Evolutionary conservation across 2,329 filamentous ascomycete species (phyloP).

Genomic region (Calonectria hawksworthii): DNA sequence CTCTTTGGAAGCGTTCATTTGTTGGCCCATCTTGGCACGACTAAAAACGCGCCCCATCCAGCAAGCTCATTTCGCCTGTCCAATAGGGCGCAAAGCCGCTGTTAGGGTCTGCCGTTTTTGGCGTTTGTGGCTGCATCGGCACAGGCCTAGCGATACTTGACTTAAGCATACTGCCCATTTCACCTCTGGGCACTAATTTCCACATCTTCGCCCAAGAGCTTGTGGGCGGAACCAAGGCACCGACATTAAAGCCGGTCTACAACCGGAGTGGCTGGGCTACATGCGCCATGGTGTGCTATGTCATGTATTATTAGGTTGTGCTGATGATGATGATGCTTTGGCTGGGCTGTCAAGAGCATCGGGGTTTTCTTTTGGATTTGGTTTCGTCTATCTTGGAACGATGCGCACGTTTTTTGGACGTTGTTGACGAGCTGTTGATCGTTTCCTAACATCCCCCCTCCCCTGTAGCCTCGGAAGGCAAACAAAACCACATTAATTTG

Average conservation of each 20-base stretch:
- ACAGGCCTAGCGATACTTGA: background rate
- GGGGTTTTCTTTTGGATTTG: background rate
- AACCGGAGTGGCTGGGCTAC: background rate
- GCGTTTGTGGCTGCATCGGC: background rate
- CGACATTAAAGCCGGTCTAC: background rate
- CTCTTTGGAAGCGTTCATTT: background rate
- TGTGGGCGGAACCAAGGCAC: background rate
- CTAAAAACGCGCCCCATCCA: background rate
- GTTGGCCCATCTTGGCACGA: background rate
- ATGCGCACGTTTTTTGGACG: background rate
- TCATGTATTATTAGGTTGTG: background rate
- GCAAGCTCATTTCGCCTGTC: background rate
- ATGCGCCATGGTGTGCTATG: background rate
- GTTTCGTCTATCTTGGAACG: background rate
- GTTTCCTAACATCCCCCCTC: background rate
- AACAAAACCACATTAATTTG: background rate
- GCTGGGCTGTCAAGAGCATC: background rate
- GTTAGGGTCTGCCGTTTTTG: background rate
- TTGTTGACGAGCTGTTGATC: background rate
- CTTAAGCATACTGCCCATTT: background rate
- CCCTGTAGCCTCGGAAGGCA: background rate
- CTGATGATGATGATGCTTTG: background rate
- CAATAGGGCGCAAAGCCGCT: background rate
- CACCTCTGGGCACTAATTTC: background rate
- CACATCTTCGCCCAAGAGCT: background rate